A percentile compares a stretch with the other conserved stretches of the same genome.
These are phyloP conservation scores for Chamaecrista fasciculata DNA, from an alignment of 306 rosid genomes.

Conservation along the genomic window DNA sequence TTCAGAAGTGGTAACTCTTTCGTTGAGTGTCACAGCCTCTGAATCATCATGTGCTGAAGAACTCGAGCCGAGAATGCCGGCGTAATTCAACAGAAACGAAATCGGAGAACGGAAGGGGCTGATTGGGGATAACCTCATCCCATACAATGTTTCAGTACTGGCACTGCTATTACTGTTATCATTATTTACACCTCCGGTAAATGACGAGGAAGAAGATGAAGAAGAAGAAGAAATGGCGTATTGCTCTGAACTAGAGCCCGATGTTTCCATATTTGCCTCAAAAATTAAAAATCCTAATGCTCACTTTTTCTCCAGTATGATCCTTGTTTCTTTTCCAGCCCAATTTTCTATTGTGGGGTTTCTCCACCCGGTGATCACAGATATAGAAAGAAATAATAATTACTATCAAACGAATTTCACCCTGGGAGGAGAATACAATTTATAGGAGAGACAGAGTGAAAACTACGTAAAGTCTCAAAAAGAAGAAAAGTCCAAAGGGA, in stretches of 20 bases:
- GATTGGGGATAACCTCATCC: conserved; percentile 48
- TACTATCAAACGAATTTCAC: not conserved
- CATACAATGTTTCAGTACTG: conserved; percentile 31
- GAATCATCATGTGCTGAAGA: conserved; percentile 35
- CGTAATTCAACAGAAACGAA: conserved; percentile 64
- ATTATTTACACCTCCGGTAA: conserved; percentile 23
- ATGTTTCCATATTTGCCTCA: conserved; percentile 41
- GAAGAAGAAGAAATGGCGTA: conserved; percentile 33
- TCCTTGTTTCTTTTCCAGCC: conserved; percentile 5
- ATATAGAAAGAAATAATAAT: not conserved
- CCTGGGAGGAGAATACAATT: not conserved
- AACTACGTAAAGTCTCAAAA: conserved; percentile 6
- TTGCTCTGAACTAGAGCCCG: conserved; percentile 36
- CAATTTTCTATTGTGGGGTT: conserved; percentile 11
- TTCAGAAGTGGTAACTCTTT: conserved; percentile 32
- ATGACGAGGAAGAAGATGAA: conserved; percentile 23
- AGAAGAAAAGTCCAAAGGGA: not conserved
- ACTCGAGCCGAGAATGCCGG: conserved; percentile 53
- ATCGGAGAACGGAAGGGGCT: conserved; percentile 60
- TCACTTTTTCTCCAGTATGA: conserved; percentile 5
- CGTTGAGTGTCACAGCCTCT: conserved; percentile 38
- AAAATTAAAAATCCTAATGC: conserved; percentile 31
- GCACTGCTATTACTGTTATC: conserved; percentile 17
- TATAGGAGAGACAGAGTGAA: not conserved
- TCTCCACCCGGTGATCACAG: conserved; percentile 7